Conservation (phyloP, 225 moss, liverwort and hornwort species). For the Ulota crispa region DNA sequence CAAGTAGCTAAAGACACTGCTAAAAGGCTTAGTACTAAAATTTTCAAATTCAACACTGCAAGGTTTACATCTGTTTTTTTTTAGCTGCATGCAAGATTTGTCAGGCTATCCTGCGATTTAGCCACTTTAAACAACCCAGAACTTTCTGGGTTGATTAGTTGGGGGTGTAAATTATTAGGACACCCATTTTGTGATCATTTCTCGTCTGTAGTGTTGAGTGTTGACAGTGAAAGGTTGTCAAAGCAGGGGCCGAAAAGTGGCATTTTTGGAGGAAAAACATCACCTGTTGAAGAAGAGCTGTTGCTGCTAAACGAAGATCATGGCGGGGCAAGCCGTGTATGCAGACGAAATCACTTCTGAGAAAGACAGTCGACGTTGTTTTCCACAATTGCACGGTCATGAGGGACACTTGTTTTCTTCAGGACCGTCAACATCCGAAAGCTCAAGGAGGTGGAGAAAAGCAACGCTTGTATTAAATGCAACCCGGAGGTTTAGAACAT, state of each 20-base stretch:
- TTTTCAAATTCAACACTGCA: too few relatives aligned
- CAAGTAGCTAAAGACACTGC: too few relatives aligned
- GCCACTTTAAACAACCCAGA: too few relatives aligned
- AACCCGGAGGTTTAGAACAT: constrained; percentile 16
- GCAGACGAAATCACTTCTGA: background rate
- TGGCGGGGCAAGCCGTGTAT: background rate
- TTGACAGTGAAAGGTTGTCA: background rate
- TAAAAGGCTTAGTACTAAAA: too few relatives aligned
- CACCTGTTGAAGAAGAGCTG: background rate
- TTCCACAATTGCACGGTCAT: background rate
- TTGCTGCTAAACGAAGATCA: background rate
- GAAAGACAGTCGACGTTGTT: background rate
- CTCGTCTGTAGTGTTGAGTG: background rate
- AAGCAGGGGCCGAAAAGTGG: background rate
- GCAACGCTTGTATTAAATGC: constrained; percentile 18
- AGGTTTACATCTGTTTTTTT: too few relatives aligned
- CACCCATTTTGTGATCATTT: background rate
- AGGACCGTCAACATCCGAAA: background rate
- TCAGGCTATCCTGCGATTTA: too few relatives aligned
- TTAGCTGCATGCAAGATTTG: too few relatives aligned
- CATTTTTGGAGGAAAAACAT: background rate
- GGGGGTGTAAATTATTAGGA: background rate
- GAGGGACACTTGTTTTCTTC: background rate
- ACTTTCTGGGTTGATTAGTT: background rate
- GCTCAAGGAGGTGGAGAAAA: constrained; percentile 21